phyloP scores from a whole-genome alignment of 306 rosid genomes.

The Elaeagnus macrophylla region DNA sequence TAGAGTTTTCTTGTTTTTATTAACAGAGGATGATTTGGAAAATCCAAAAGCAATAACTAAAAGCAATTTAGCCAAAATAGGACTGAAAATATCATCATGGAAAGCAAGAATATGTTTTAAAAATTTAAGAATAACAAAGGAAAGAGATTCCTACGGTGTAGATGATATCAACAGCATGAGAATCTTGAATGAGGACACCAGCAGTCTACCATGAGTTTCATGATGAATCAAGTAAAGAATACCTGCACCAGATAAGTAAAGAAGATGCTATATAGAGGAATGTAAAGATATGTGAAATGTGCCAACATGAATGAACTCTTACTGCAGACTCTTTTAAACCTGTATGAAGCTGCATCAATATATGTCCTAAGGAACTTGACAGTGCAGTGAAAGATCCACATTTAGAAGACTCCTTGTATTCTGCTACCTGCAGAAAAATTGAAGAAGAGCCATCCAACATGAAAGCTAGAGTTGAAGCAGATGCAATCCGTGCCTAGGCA shows the following conservation, averaged over 20 bases:
- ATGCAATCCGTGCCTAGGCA: constrained; percentile 60
- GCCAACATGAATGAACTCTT: not conserved
- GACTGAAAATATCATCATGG: not conserved
- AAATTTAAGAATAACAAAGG: constrained; percentile 5
- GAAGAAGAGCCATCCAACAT: constrained; percentile 81
- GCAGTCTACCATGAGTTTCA: constrained; percentile 64
- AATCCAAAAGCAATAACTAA: no score
- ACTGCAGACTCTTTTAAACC: constrained; percentile 27
- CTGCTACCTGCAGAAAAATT: constrained; percentile 79
- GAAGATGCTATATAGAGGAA: constrained; percentile 2
- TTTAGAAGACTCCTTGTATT: constrained; percentile 69
- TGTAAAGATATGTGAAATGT: not conserved
- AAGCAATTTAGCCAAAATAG: not conserved
- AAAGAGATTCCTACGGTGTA: constrained; percentile 63
- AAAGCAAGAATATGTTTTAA: constrained; percentile 2
- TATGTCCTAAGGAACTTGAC: constrained; percentile 83
- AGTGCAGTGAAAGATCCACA: constrained; percentile 86
- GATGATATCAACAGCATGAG: constrained; percentile 67
- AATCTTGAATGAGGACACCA: constrained; percentile 75
- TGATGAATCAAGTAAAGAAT: constrained; percentile 57
- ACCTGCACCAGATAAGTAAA: constrained; percentile 38
- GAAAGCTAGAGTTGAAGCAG: constrained; percentile 62
- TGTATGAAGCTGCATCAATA: constrained; percentile 80
- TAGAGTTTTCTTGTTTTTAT: no score
- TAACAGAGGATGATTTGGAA: no score